phyloP scores from a whole-genome alignment of 192 early-diverging fungal genomes.

The Rhizophagus sp. region DNA sequence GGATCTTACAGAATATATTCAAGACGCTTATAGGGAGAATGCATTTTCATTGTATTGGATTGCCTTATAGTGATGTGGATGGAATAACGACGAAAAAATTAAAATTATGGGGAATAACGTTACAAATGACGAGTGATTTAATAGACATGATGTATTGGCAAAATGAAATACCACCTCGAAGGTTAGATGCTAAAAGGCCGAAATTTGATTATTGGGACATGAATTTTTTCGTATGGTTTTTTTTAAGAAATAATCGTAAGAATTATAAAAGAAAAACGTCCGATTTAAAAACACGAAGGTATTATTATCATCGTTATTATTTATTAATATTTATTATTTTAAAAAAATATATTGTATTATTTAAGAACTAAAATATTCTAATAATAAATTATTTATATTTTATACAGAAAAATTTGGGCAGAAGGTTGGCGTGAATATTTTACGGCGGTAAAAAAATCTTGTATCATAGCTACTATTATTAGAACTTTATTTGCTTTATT shows the following conservation, averaged over 20 bases:
- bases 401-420: slow-evolving; percentile 18
- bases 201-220: slow-evolving; percentile 32
- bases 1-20: slow-evolving; percentile 39
- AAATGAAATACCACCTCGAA: slow-evolving; percentile 17
- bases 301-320: no score
- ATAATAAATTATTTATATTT: not conserved
- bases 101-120: slow-evolving; percentile 44
- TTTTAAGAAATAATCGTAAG: slow-evolving; percentile 16
- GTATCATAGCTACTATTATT: slow-evolving; percentile 15
- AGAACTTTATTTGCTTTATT: slow-evolving; percentile 18
- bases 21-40: slow-evolving; percentile 41
- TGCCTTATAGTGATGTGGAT: slow-evolving; percentile 31
- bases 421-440: slow-evolving; percentile 25
- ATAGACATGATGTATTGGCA: slow-evolving; percentile 33
- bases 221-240: slow-evolving; percentile 29
- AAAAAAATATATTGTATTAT: no score
- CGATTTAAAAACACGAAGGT: slow-evolving; percentile 17
- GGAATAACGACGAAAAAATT: slow-evolving; percentile 4
- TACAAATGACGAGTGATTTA: slow-evolving; percentile 51
- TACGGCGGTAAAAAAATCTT: slow-evolving; percentile 19
- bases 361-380: not conserved
- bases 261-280: not conserved
- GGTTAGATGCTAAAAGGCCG: slow-evolving; percentile 25
- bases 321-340: no score
- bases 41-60: slow-evolving; percentile 42